A percentile compares a stretch with the other conserved stretches of the same genome.
phyloP scores from a whole-genome alignment of 148 eudicot genomes.

The Euryodendron excelsum region DNA sequence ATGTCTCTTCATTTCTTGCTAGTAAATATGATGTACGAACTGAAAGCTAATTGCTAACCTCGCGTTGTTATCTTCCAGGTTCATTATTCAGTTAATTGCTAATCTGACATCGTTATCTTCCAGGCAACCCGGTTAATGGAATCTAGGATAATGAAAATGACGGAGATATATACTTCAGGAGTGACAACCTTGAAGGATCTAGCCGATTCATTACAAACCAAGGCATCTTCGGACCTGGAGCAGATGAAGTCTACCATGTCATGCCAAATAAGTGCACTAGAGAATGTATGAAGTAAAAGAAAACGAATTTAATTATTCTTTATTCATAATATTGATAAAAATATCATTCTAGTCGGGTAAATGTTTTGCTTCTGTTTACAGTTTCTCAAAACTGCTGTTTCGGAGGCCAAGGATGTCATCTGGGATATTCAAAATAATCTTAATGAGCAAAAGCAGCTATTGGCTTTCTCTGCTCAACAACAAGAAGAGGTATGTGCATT shows the following conservation, averaged over 20 bases:
- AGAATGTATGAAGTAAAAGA: slow-evolving; percentile 45
- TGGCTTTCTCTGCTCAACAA: slow-evolving; percentile 62
- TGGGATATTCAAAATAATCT: slow-evolving; percentile 45
- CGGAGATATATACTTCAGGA: slow-evolving; percentile 48
- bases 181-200: slow-evolving; percentile 43
- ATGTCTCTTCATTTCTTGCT: slow-evolving; percentile 58
- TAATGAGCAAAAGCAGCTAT: slow-evolving; percentile 47
- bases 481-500: slow-evolving; percentile 58
- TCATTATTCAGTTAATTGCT: slow-evolving; percentile 9
- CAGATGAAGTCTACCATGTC: slow-evolving; percentile 44
- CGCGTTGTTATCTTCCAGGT: slow-evolving; percentile 7
- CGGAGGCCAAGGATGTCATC: slow-evolving; percentile 62
- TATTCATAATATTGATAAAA: not conserved
- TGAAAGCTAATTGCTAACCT: not conserved
- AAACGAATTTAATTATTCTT: not conserved
- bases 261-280: slow-evolving; percentile 43
- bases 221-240: slow-evolving; percentile 53
- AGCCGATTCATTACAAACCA: slow-evolving; percentile 40
- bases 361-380: slow-evolving; percentile 24
- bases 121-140: slow-evolving; percentile 62
- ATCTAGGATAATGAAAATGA: slow-evolving; percentile 54
- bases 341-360: not conserved
- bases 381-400: slow-evolving; percentile 47
- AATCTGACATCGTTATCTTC: not conserved
- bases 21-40: slow-evolving; percentile 65